Evolutionary conservation across 208 protist species (phyloP).

Genomic region (Trypanosoma brucei): DNA sequence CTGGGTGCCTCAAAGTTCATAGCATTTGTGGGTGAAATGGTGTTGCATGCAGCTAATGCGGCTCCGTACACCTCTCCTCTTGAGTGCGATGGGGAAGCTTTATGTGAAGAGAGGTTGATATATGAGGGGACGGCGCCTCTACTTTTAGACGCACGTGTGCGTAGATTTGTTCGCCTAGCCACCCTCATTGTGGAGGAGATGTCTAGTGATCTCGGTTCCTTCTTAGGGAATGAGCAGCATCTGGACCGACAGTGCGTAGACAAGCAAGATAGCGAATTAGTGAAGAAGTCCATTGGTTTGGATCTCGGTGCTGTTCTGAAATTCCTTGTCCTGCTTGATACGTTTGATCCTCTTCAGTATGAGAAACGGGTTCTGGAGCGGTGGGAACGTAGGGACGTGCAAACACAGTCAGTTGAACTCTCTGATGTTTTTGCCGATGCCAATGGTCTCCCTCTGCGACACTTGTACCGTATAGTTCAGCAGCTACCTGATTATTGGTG

Average conservation of each 20-base stretch:
- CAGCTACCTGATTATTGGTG: constrained; percentile 16
- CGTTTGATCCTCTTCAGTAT: constrained; percentile 3
- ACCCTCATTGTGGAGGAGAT: constrained; percentile 20
- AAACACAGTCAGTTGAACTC: neutral
- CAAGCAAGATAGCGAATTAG: neutral
- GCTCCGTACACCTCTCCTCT: neutral
- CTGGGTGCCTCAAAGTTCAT: constrained; percentile 23
- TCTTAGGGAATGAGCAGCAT: constrained; percentile 11
- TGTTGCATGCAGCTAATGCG: constrained; percentile 4
- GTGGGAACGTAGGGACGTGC: too few relatives aligned
- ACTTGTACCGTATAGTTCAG: constrained; percentile 20
- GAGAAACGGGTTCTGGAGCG: constrained; percentile 2
- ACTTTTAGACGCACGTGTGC: constrained; percentile 10
- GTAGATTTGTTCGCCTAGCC: constrained; percentile 12
- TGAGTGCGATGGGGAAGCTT: neutral
- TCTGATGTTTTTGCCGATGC: constrained; percentile 11
- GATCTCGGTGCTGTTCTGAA: constrained; percentile 19
- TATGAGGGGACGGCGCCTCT: constrained; percentile 19
- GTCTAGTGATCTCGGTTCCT: constrained; percentile 16
- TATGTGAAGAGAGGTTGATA: constrained; percentile 7
- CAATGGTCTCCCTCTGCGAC: constrained; percentile 1
- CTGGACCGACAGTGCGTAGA: neutral
- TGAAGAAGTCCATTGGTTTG: constrained; percentile 3
- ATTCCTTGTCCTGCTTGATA: constrained; percentile 7
- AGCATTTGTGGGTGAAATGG: constrained; percentile 14